These are phyloP conservation scores for Rhizophagus clarus DNA, from an alignment of 192 early-diverging fungal genomes.

Conservation along the genomic window DNA sequence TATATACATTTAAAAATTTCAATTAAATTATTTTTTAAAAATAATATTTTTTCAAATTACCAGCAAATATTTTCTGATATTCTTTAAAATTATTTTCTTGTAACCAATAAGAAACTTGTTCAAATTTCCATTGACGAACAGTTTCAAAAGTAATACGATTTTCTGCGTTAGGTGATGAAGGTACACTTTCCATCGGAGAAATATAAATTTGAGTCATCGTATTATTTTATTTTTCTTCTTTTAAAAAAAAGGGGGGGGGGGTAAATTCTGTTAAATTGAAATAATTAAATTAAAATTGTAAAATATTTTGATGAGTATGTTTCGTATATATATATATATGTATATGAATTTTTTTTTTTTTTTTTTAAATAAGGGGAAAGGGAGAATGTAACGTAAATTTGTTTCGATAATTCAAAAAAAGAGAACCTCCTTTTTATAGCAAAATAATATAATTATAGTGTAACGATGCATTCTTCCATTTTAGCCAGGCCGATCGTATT, in stretches of 20 bases:
- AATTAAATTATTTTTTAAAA: too few species aligned
- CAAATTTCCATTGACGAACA: constrained; percentile 54
- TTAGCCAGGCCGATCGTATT: too few species aligned
- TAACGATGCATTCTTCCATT: too few species aligned
- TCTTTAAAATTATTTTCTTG: constrained; percentile 54
- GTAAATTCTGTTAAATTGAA: neutral
- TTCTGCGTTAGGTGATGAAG: constrained; percentile 11
- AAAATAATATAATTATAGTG: too few species aligned
- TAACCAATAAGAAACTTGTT: constrained; percentile 55
- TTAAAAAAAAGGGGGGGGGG: neutral
- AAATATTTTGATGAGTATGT: too few species aligned
- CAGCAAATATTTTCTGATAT: constrained; percentile 49
- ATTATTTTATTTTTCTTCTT: neutral
- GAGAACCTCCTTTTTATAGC: too few species aligned
- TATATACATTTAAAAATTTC: constrained; percentile 10
- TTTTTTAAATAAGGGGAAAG: too few species aligned
- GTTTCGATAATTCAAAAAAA: too few species aligned
- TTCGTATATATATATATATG: too few species aligned
- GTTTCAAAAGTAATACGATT: constrained; percentile 16
- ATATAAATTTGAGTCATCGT: constrained; percentile 21
- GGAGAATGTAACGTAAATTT: too few species aligned
- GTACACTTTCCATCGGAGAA: neutral
- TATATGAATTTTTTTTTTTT: too few species aligned
- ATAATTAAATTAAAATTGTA: neutral
- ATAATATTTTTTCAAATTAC: neutral